A percentile compares a stretch with the other conserved stretches of the same genome.
Evolutionary conservation across 805 yeast species (phyloP).

Genomic region (Gaillardinia entomophila): DNA sequence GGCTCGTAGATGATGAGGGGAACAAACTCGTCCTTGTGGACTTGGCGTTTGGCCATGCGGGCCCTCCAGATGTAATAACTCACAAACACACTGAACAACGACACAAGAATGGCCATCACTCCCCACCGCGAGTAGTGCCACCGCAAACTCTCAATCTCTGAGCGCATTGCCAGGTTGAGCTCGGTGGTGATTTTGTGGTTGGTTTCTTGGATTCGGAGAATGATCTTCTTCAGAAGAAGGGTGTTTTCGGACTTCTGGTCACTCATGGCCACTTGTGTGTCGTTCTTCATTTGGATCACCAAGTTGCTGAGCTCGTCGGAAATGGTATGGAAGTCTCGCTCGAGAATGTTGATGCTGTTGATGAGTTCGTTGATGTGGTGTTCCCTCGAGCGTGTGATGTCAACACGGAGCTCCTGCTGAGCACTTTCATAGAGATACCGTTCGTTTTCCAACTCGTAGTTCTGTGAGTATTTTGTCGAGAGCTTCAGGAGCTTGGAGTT

Average conservation of each 20-base stretch:
- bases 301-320: constrained; percentile 71
- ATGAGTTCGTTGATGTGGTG: constrained; percentile 62
- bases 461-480: constrained; percentile 42
- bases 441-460: constrained; percentile 79
- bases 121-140: constrained; percentile 95
- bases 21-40: constrained; percentile 29
- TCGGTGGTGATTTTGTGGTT: constrained; percentile 80
- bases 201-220: constrained; percentile 71
- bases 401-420: constrained; percentile 77
- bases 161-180: constrained; percentile 72
- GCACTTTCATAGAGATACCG: constrained; percentile 88
- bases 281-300: constrained; percentile 56
- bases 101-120: constrained; percentile 62
- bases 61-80: constrained; percentile 46
- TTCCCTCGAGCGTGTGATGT: constrained; percentile 68
- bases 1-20: constrained; percentile 41
- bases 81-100: constrained; percentile 49
- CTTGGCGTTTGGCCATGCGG: constrained; percentile 13
- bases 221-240: constrained; percentile 60
- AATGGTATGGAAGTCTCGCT: constrained; percentile 64
- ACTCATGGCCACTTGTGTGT: constrained; percentile 74
- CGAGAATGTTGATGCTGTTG: constrained; percentile 60
- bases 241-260: constrained; percentile 86
- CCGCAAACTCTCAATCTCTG: constrained; percentile 81
- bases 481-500: constrained; percentile 39